Evolutionary conservation across 1,139 yeast species (phyloP), one percentile per base, ranked within the genome.

Genomic region (Yamadazyma siamensis): DNA sequence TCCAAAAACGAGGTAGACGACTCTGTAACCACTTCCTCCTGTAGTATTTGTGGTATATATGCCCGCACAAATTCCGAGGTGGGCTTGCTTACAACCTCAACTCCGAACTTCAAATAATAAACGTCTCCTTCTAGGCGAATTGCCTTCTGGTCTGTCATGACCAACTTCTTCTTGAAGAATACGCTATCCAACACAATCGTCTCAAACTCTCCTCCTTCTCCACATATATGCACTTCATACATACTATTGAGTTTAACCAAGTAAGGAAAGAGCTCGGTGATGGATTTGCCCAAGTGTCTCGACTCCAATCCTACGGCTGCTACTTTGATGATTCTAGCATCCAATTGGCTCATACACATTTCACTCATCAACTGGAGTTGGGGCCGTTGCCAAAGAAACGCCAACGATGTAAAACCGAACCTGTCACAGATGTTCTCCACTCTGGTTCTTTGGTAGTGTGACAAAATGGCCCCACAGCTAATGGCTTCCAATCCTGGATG

Each of bases 161-260:
- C 63, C 28, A 89, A 54, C 36, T 59, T 65, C 30, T 77, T 76
- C 23, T 60, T 62, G 58, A 91, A 91, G 38, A 85, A 79, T 0
- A 95, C 94, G 3, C 94, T 85, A 55, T 91, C 96, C 18, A 91
- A 65, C 3, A 91, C 97, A 43, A 89, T 63, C 0, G 96, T 82
- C 52, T 91, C 98, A 54, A 88, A 91, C 55, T 91, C 98, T 1
- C 98, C 98, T 13, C 98, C 98, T 62, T 91, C 98, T 6, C 98
- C 98, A 61, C 98, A 91, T 0, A 91, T 77, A 54, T 91, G 96
- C 7, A 89, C 85, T 2, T 89, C 94, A 54, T 77, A 89, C 57
- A 63, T 59, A 8, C 54, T 43, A 49, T 89, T 83, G 42, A 89
- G 61, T 23, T 64, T 65, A 8, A 71, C 47, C 49, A 91, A 56